These are phyloP conservation scores for Apiospora saccharicola DNA, from an alignment of 2,329 filamentous ascomycete species.

Conservation along the genomic window DNA sequence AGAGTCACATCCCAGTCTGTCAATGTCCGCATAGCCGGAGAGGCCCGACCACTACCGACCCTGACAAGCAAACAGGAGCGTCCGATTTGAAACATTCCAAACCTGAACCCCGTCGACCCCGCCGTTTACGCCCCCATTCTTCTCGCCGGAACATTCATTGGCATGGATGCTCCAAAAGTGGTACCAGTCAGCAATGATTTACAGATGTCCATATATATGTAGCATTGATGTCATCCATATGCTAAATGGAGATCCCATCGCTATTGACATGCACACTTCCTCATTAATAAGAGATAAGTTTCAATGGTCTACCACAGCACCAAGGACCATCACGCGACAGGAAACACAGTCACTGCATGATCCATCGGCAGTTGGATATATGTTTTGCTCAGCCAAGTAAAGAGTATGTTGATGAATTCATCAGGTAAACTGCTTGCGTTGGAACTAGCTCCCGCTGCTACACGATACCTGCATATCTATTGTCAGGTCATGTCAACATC, in stretches of 20 bases:
- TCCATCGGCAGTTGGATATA: not conserved
- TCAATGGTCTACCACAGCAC: not conserved
- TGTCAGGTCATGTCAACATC: slow-evolving; percentile 11
- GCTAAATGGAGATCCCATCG: not conserved
- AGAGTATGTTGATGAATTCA: not conserved
- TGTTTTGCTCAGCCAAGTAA: not conserved
- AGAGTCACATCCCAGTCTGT: not conserved
- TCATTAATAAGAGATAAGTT: not conserved
- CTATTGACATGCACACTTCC: not conserved
- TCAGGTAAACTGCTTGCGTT: slow-evolving; percentile 12
- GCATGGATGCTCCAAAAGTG: not conserved
- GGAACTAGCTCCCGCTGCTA: slow-evolving; percentile 1
- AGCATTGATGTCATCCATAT: not conserved
- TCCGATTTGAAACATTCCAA: slow-evolving; percentile 4
- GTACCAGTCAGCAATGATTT: not conserved
- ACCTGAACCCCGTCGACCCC: not conserved
- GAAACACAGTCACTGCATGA: not conserved
- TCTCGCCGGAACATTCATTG: not conserved
- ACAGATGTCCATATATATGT: not conserved
- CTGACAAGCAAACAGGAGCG: not conserved
- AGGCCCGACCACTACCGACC: not conserved
- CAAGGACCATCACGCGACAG: not conserved
- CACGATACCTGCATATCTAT: slow-evolving; percentile 7
- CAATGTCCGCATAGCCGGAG: slow-evolving; percentile 2
- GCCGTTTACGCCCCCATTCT: not conserved